phyloP scores from a whole-genome alignment of 2,329 filamentous ascomycete species.

The Trichoderma lentiforme region DNA sequence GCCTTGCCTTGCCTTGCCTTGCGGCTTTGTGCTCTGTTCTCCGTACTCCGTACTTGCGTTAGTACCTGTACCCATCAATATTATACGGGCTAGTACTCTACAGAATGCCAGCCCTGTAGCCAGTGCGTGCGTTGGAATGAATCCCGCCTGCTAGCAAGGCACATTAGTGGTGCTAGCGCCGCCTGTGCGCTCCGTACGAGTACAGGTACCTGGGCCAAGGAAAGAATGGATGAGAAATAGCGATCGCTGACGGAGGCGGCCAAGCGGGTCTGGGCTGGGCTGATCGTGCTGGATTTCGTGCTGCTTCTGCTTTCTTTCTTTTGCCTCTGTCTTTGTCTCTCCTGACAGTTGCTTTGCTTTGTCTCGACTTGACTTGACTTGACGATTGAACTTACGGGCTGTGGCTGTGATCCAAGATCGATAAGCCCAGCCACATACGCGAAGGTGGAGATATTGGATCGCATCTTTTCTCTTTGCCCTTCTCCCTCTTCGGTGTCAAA shows the following conservation, averaged over 20 bases:
- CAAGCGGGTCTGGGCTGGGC: conserved; percentile 1
- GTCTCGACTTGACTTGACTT: background rate
- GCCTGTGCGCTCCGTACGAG: background rate
- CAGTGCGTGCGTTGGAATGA: background rate
- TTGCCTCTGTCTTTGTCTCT: background rate
- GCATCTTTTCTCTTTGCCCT: background rate
- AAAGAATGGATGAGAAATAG: background rate
- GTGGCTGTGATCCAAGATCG: background rate
- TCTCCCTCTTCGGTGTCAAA: background rate
- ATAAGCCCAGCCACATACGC: background rate
- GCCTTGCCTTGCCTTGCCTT: too few species aligned
- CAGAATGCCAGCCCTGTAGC: background rate
- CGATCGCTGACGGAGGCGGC: background rate
- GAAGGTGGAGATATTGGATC: background rate
- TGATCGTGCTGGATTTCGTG: background rate
- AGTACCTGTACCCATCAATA: background rate
- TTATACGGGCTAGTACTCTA: background rate
- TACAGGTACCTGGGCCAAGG: background rate
- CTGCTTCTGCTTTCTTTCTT: background rate
- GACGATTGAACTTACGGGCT: background rate
- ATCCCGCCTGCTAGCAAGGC: background rate
- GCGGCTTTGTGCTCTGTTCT: too few species aligned
- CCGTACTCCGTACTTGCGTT: too few species aligned
- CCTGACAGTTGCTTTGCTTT: background rate
- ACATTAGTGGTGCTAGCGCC: background rate